Base-by-base conservation (phyloP, 75 land plant species). In the Ceratopteris richardii region DNA sequence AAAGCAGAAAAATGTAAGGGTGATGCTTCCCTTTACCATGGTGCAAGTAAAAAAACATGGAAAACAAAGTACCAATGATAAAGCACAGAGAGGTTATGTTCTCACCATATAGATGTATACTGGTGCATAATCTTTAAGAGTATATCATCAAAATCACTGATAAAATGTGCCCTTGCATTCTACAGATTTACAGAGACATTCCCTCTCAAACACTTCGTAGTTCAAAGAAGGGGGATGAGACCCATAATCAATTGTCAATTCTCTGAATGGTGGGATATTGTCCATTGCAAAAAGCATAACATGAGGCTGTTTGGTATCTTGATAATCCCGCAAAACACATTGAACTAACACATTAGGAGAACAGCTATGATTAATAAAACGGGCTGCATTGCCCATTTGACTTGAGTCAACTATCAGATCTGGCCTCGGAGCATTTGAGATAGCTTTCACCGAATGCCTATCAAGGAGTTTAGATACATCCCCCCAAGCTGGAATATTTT, bases 211-310 rank as follows among this genome's bases (percentile, higher is more conserved):
- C 26, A 26, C 24, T 29, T 29, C 26, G 24, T 54, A 14, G 18
- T 28, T 36, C 65, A 24, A 13, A 3, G 63, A 42, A 24, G 31
- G 48, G n/a, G 21, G 16, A 6, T 30, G 11, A 33, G 22, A 60
- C 22, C 88, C 88, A 76, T 85, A 85, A 58, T 81, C 88, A 26
- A 80, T 31, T 24, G 76, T 73, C 16, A 87, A 70, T 61, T 87
- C 97, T 56, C 77, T 68, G 64, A 78, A 17, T 3, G 92, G 88
- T 41, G 82, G 80, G 26, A 91, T 84, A 39, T 80, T 84, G 58
- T 91, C 91, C 74, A 78, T 62, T 10, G 97, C 85, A 60, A 87
- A 91, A 9, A 91, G 43, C 84, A 87, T 85, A 36, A 91, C 65
- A 54, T 78, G 91, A 56, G 92, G 97, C 46, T 68, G 77, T 26